A percentile compares a stretch with the other conserved stretches of the same genome.
phyloP scores from a whole-genome alignment of 2,329 filamentous ascomycete genomes.

The Penicillium verrucosum region DNA sequence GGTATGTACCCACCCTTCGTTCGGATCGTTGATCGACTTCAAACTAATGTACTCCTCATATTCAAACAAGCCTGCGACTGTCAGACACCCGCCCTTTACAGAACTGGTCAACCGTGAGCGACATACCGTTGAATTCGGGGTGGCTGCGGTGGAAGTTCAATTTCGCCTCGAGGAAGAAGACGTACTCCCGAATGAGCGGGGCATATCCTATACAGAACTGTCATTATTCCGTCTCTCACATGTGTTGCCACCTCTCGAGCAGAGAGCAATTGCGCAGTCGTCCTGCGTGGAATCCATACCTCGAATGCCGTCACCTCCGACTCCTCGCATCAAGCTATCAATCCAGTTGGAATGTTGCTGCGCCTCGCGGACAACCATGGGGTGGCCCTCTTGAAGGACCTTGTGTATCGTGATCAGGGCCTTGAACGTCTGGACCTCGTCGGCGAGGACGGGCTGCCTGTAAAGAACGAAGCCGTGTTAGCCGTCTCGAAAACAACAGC shows the following conservation, averaged over 20 bases:
- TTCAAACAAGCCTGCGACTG: constrained; percentile 71
- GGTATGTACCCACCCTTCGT: constrained; percentile 69
- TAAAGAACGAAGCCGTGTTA: constrained; percentile 10
- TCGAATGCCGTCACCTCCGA: constrained; percentile 77
- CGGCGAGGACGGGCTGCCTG: constrained; percentile 94
- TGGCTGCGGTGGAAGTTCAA: constrained; percentile 95
- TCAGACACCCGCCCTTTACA: constrained; percentile 10
- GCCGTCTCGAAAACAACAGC: background rate
- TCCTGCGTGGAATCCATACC: constrained; percentile 46
- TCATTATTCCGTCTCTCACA: constrained; percentile 9
- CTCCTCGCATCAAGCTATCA: constrained; percentile 82
- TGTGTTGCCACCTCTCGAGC: background rate
- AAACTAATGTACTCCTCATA: constrained; percentile 98
- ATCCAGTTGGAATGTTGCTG: constrained; percentile 88
- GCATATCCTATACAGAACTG: constrained; percentile 61
- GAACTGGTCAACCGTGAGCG: background rate
- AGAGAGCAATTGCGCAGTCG: background rate
- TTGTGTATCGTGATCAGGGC: constrained; percentile 96
- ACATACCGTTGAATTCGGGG: constrained; percentile 86
- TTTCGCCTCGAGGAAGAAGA: constrained; percentile 91
- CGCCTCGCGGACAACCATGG: constrained; percentile 79
- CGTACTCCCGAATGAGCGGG: constrained; percentile 92
- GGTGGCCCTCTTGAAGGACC: constrained; percentile 94
- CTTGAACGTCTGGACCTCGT: constrained; percentile 99
- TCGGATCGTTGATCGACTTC: constrained; percentile 97